A percentile compares a stretch with the other conserved stretches of the same genome.
phyloP scores from a whole-genome alignment of 129 eudicot species.

The Saussurea involucrata region DNA sequence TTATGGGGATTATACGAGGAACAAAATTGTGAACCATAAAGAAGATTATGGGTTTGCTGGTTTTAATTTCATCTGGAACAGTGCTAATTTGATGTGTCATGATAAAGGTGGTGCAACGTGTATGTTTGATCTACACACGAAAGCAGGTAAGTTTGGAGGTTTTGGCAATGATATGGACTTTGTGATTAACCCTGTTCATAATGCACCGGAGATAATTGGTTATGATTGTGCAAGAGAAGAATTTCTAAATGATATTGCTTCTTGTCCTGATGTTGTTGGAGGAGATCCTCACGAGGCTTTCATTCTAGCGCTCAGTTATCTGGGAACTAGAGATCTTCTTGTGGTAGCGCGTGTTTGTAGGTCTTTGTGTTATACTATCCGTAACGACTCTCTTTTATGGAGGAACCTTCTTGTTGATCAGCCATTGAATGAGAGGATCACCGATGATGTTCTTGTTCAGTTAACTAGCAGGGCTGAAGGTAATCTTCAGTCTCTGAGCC shows the following conservation, averaged over 20 bases:
- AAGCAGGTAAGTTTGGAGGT: not conserved
- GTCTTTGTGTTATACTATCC: constrained; percentile 50
- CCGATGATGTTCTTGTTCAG: constrained; percentile 66
- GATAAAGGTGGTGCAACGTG: constrained; percentile 6
- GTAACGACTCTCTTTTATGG: constrained; percentile 71
- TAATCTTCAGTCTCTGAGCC: constrained; percentile 59
- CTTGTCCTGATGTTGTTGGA: constrained; percentile 28
- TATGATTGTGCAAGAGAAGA: constrained; percentile 19
- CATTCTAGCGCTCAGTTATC: constrained; percentile 53
- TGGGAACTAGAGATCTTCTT: constrained; percentile 66
- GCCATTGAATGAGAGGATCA: constrained; percentile 66
- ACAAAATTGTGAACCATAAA: constrained; percentile 17
- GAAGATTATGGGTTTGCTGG: constrained; percentile 52
- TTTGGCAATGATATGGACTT: not conserved
- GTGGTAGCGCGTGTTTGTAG: constrained; percentile 70
- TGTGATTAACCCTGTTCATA: not conserved
- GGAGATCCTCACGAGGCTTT: constrained; percentile 62
- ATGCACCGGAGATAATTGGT: constrained; percentile 16
- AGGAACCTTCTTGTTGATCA: constrained; percentile 60
- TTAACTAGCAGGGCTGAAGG: constrained; percentile 76
- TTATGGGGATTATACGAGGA: constrained; percentile 47
- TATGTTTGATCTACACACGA: not conserved
- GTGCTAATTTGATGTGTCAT: constrained; percentile 28
- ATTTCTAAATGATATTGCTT: constrained; percentile 12
- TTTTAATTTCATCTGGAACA: constrained; percentile 48